Conservation (phyloP, 495 filamentous ascomycete species). For the Chaetomium cochliodes region DNA sequence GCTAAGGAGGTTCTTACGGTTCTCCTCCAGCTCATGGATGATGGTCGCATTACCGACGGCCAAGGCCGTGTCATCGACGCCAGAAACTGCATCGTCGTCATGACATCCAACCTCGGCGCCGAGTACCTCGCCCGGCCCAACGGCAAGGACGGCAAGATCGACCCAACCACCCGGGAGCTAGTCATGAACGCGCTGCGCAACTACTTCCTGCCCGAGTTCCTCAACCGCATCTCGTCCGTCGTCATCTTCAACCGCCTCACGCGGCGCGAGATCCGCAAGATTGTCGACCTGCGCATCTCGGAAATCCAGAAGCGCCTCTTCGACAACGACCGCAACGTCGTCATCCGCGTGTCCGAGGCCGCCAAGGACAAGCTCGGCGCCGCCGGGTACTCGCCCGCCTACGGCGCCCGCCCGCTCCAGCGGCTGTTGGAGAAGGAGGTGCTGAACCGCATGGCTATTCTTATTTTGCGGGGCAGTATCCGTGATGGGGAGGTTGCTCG, state of each 20-base stretch:
- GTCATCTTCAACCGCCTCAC: slow-evolving; percentile 99
- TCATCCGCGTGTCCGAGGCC: slow-evolving; percentile 69
- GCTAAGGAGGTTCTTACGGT: slow-evolving; percentile 97
- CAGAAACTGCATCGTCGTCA: slow-evolving; percentile 96
- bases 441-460: slow-evolving; percentile 84
- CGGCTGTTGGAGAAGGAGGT: slow-evolving; percentile 95
- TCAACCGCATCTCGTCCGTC: slow-evolving; percentile 91
- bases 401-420: slow-evolving; percentile 84
- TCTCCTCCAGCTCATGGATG: slow-evolving; percentile 96
- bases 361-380: slow-evolving; percentile 87
- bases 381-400: slow-evolving; percentile 88
- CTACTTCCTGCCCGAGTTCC: slow-evolving; percentile 97
- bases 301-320: slow-evolving; percentile 89
- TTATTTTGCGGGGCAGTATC: slow-evolving; percentile 81
- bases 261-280: slow-evolving; percentile 82
- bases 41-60: slow-evolving; percentile 96
- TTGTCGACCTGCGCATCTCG: slow-evolving; percentile 83
- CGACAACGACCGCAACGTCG: slow-evolving; percentile 77
- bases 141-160: slow-evolving; percentile 77
- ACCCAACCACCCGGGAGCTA: slow-evolving; percentile 79
- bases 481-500: slow-evolving; percentile 78
- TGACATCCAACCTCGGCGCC: slow-evolving; percentile 96
- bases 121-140: slow-evolving; percentile 83
- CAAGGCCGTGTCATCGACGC: slow-evolving; percentile 94
- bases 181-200: slow-evolving; percentile 85